These are phyloP conservation scores for Pythium aquatile DNA, from an alignment of 352 stramenopile species.

Conservation along the genomic window DNA sequence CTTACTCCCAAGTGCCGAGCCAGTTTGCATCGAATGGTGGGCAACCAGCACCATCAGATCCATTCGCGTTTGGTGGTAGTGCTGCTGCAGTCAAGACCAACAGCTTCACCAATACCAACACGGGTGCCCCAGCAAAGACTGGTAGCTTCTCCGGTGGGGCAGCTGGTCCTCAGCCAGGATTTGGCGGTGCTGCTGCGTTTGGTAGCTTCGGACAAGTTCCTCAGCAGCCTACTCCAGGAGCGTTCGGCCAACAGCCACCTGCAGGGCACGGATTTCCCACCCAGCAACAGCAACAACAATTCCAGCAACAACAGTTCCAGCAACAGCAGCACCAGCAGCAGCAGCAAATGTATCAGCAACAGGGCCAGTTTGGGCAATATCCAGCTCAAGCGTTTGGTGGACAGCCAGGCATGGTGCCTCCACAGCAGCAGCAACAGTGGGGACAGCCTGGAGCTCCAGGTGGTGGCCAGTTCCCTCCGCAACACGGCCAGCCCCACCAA, in stretches of 20 bases:
- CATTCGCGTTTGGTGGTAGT: slow-evolving; percentile 46
- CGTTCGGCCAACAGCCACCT: slow-evolving; percentile 13
- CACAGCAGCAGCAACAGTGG: slow-evolving; percentile 37
- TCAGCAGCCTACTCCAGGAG: slow-evolving; percentile 1
- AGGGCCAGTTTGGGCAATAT: slow-evolving; percentile 22
- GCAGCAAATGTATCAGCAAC: slow-evolving; percentile 17
- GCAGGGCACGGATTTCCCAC: slow-evolving; percentile 19
- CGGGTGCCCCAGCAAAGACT: slow-evolving; percentile 23
- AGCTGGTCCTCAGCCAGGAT: slow-evolving; percentile 17
- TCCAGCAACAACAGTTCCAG: slow-evolving; percentile 35
- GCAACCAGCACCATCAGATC: slow-evolving; percentile 23
- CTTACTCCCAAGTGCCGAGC: slow-evolving; percentile 11
- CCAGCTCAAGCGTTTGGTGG: slow-evolving; percentile 23
- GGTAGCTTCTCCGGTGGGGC: slow-evolving; percentile 19
- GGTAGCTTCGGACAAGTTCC: slow-evolving; percentile 15
- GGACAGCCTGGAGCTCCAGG: slow-evolving; percentile 22
- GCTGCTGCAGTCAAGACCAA: slow-evolving; percentile 24
- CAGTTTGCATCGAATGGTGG: slow-evolving; percentile 10
- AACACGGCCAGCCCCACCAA: slow-evolving; percentile 14
- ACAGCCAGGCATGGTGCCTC: slow-evolving; percentile 22
- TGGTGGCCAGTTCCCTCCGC: slow-evolving; percentile 30
- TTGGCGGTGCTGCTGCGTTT: slow-evolving; percentile 25
- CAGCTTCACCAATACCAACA: slow-evolving; percentile 25
- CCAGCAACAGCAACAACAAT: slow-evolving; percentile 27
- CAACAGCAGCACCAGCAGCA: slow-evolving; percentile 34